Base-by-base conservation (phyloP, 352 stramenopile species). In the Pythium folliculosum region DNA sequence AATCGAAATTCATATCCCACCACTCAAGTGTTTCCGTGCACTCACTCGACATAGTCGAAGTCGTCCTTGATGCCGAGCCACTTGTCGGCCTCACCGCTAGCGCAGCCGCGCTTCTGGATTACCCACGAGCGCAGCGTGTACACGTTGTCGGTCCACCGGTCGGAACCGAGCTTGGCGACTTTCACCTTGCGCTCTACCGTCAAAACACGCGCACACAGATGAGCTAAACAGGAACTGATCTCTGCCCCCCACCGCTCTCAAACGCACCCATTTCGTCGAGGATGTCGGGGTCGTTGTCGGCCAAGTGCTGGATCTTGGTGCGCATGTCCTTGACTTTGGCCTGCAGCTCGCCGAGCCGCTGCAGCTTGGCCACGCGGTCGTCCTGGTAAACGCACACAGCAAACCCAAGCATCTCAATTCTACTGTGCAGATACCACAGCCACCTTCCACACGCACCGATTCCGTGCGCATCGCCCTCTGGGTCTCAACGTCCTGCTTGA, bases 1-100 rank as follows among this genome's bases (percentile, higher is more conserved):
- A 40, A 63, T 27, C 14, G 45, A 44, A 52, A 40, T 57, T 37
- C 12, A 40, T 7, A 13, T n/a, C 25, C 13, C 56, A 51, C n/a
- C n/a, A n/a, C n/a, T n/a, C n/a, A n/a, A n/a, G 13, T 30, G 16
- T 16, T 19, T 23, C 13, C 40, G 8, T 54, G 22, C 38, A 17
- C 10, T 45, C 58, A 91, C 68, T 91, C 86, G 22, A 95, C 66
- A 53, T 95, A 95, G 73, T 95, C 87, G 53, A 95, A 95, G 61
- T 95, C 85, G 61, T 95, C 87, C 49, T 92, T 88, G 55, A 95
- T 88, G 6, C 79, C 85, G 10, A 95, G 83, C 87, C 85, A 94
- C 67, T 95, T 95, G 71, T 95, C 84, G 67, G 92, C 86, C 70
- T 95, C 87, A 23, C 74, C 69, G 7, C 72, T 76, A 17, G 86